Evolutionary conservation across 441 rosid genomes (phyloP), one percentile per base, ranked within the genome.

Genomic region (Hura crepitans): DNA sequence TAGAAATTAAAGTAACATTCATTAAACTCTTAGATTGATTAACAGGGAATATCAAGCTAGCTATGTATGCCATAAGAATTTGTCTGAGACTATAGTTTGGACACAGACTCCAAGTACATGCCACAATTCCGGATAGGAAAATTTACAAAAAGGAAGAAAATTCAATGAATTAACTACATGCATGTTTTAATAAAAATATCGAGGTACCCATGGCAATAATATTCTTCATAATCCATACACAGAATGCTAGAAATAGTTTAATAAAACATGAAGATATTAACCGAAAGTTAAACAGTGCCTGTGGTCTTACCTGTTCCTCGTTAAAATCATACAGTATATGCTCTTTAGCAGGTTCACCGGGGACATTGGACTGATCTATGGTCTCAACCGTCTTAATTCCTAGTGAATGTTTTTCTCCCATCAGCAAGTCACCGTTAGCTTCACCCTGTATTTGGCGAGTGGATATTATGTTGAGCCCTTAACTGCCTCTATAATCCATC

Each of bases 291-390:
- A 59, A 74, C 10, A 71, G 5, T 18, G 51, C 18, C 49, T 63
- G 45, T 10, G 65, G 22, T 28, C n/a, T 59, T 81, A 90, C 99
- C 92, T 84, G 91, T 68, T 93, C 97, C 62, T 93, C 97, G 45
- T 74, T 82, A 72, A 91, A 93, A 83, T 90, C 94, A 74, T 83
- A 89, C 45, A 71, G 74, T 66, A 46, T 66, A 47, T 65, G 82
- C 65, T 80, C 86, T 78, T 78, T 75, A 68, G 75, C 76, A 6
- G 79, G 76, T 27, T 81, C 82, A 64, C 58, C 77, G 78, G 75
- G 71, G 64, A 63, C 67, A 71, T 75, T 69, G 8, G 77, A 76
- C 50, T 35, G 57, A 76, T 75, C 64, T 76, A 68, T 70, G 57
- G 74, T 37, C 57, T 71, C 76, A 59, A 74, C 63, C 63, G 75